Evolutionary conservation across 768 basidiomycete genomes (phyloP), one percentile per base, ranked within the genome.

Genomic region (Rhodotorula graminis): DNA sequence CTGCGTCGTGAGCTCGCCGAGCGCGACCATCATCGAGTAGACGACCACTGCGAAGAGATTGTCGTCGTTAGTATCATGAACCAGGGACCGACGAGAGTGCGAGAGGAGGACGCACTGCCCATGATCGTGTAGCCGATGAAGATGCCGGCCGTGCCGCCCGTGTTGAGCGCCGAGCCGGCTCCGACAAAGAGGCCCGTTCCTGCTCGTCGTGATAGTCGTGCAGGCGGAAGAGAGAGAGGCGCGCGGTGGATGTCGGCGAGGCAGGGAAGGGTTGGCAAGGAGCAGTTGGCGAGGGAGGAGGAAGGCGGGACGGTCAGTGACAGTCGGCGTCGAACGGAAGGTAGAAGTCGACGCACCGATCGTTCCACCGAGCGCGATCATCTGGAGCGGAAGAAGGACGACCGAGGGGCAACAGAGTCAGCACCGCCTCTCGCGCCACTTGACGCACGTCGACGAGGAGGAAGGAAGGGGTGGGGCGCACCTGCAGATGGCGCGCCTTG

Each of bases 1-100:
- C 42, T 81, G 68, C 8, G 81, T 77, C 5, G 79, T 80, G 80
- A 83, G 77, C 53, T 71, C 77, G 42, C 78, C 77, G 25, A 79
- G 67, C 0, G 70, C 66, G 31, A 76, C 69, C 74, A 76, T 76
- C 57, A 66, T 44, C 25, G 61, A 33, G 61, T 62, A 62, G 61
- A 62, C 61, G 23, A 50, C 31, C 14, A n/a, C 65, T 52, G 58
- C 40, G 59, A 8, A 23, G 42, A 4, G 16, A 5, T 3, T 14
- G 37, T 25, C 11, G 23, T 25, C 10, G n/a, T 37, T 15, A 49
- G 29, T 27, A 7, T 52, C 50, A 7, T 2, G 11, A 9, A 4
- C 16, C 25, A 23, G 21, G 3, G 18, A 8, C 1, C 23, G 12
- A 10, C 37, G 9, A 23, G 23, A 25, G 23, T 0, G 16, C 21